phyloP scores from a whole-genome alignment of 805 yeast species.

The Yamadazyma tumulicola region DNA sequence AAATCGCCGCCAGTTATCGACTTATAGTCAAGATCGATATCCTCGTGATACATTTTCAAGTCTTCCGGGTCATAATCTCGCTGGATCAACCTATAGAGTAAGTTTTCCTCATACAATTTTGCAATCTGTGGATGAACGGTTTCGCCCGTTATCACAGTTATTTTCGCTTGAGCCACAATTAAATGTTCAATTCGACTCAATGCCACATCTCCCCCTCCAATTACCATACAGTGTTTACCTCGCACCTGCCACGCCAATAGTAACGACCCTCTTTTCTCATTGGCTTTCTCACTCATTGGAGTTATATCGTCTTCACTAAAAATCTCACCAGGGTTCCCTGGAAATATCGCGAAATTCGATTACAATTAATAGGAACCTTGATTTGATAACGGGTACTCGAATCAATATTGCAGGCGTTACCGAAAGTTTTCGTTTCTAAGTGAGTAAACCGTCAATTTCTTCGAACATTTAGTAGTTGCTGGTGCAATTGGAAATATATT shows the following conservation, averaged over 20 bases:
- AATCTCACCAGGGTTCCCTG: no score
- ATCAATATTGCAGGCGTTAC: no score
- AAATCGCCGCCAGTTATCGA: constrained; percentile 16
- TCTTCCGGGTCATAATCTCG: constrained; percentile 48
- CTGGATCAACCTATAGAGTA: constrained; percentile 37
- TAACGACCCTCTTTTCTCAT: constrained; percentile 49
- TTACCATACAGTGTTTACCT: constrained; percentile 61
- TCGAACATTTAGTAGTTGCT: no score
- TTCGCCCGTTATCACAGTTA: constrained; percentile 57
- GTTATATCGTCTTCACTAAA: no score
- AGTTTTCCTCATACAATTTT: constrained; percentile 30
- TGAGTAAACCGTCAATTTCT: no score
- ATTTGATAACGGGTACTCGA: no score
- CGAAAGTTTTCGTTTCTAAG: no score
- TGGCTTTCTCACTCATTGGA: no score
- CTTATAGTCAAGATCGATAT: constrained; percentile 2
- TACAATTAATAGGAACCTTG: no score
- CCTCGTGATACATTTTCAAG: constrained; percentile 46
- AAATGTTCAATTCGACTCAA: constrained; percentile 64
- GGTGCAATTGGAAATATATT: no score
- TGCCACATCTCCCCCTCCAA: constrained; percentile 81
- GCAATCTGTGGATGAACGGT: constrained; percentile 26
- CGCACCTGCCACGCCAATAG: constrained; percentile 74
- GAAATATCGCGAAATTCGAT: no score
- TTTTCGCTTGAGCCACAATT: constrained; percentile 63